Evolutionary conservation across 768 basidiomycete genomes (phyloP).

Genomic region (Trametes cingulata): DNA sequence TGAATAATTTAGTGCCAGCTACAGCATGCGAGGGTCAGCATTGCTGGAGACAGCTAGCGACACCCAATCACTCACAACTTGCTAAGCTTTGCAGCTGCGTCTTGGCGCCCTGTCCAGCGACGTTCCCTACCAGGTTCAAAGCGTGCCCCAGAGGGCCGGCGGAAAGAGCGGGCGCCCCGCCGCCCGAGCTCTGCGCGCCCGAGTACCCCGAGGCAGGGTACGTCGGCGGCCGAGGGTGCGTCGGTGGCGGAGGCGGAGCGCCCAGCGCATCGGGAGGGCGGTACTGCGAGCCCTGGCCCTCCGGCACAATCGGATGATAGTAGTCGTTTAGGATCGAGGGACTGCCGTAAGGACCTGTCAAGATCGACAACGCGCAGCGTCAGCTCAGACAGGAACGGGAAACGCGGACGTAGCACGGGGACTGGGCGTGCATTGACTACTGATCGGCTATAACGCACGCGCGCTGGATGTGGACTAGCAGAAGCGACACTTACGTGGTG

Average conservation of each 20-base stretch:
- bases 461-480: neutral
- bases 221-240: conserved; percentile 21
- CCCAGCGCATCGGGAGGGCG: neutral
- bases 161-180: conserved; percentile 23
- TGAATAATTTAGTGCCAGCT: conserved; percentile 49
- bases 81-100: conserved; percentile 43
- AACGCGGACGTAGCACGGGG: neutral
- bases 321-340: conserved; percentile 26
- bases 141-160: conserved; percentile 42
- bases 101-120: conserved; percentile 51
- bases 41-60: neutral
- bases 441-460: neutral
- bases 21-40: conserved; percentile 7
- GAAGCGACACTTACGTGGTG: conserved; percentile 38
- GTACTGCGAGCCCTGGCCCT: conserved; percentile 1
- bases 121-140: conserved; percentile 52
- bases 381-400: conserved; percentile 5
- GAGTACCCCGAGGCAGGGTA: conserved; percentile 13
- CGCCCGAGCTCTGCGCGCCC: neutral
- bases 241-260: conserved; percentile 29
- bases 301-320: conserved; percentile 5
- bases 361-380: conserved; percentile 24
- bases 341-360: conserved; percentile 27
- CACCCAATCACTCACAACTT: conserved; percentile 46
- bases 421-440: neutral